Evolutionary conservation across 225 moss, liverwort and hornwort species (phyloP).

Genomic region (Straminergon stramineum): DNA sequence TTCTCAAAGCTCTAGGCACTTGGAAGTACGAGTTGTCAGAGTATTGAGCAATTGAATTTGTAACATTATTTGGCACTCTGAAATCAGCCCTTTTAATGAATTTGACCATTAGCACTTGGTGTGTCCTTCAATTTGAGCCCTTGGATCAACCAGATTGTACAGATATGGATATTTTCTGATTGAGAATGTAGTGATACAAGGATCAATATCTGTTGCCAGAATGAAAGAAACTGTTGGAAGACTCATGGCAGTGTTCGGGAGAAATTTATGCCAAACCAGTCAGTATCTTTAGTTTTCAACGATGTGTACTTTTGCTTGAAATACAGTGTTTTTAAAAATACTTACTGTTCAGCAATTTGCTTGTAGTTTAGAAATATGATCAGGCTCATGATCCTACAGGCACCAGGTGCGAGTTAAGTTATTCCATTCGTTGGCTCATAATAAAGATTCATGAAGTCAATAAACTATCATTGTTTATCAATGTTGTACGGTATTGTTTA

Average conservation of each 20-base stretch:
- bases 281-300: neutral
- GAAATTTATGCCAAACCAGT: no score
- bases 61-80: neutral
- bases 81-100: neutral
- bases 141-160: neutral
- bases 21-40: neutral
- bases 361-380: neutral
- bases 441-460: neutral
- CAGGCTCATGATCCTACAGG: neutral
- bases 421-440: neutral
- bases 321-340: neutral
- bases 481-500: neutral
- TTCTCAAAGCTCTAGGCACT: neutral
- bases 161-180: neutral
- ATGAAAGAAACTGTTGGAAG: neutral
- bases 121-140: neutral
- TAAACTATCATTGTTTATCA: neutral
- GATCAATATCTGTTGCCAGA: neutral
- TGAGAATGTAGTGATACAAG: neutral
- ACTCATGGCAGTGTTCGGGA: neutral
- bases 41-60: neutral
- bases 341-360: neutral
- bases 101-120: neutral
- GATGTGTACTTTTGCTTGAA: neutral
- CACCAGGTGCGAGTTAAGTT: neutral